A percentile compares a stretch with the other conserved stretches of the same genome.
These are phyloP conservation scores for Salmacisia buchloeana DNA, from an alignment of 1,284 basidiomycete genomes.

Conservation along the genomic window DNA sequence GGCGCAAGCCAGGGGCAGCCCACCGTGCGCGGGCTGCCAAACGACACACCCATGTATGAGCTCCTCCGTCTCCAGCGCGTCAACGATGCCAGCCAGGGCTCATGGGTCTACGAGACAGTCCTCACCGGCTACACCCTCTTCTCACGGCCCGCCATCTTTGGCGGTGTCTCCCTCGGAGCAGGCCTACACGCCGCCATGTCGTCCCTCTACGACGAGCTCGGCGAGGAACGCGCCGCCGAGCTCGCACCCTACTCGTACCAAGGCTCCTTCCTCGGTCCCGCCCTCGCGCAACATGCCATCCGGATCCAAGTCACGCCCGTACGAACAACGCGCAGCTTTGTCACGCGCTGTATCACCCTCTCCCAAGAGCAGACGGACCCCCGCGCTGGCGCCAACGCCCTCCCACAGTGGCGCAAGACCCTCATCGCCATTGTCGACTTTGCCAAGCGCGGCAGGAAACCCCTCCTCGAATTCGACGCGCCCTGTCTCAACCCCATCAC, in stretches of 20 bases:
- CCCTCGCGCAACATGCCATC: neutral
- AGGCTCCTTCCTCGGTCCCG: neutral
- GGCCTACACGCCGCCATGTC: neutral
- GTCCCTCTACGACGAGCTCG: neutral
- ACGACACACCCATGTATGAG: no score
- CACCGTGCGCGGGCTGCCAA: no score
- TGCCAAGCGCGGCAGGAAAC: neutral
- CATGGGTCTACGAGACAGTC: neutral
- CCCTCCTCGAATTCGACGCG: neutral
- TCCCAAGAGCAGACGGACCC: neutral
- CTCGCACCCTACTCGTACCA: neutral
- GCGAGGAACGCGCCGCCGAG: neutral
- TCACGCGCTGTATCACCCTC: neutral
- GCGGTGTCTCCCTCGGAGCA: neutral
- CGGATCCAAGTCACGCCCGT: neutral
- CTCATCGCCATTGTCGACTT: neutral
- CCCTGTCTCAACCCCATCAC: neutral
- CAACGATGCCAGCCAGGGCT: no score
- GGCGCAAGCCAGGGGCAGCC: no score
- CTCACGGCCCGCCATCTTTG: neutral
- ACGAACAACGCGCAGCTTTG: neutral
- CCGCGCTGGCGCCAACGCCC: neutral
- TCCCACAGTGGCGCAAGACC: neutral
- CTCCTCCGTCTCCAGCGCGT: neutral
- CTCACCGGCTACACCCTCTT: neutral